A percentile compares a stretch with the other conserved stretches of the same genome.
These are phyloP conservation scores for Backusella tarrabulga DNA, from an alignment of 192 early-diverging fungal genomes.

Conservation along the genomic window DNA sequence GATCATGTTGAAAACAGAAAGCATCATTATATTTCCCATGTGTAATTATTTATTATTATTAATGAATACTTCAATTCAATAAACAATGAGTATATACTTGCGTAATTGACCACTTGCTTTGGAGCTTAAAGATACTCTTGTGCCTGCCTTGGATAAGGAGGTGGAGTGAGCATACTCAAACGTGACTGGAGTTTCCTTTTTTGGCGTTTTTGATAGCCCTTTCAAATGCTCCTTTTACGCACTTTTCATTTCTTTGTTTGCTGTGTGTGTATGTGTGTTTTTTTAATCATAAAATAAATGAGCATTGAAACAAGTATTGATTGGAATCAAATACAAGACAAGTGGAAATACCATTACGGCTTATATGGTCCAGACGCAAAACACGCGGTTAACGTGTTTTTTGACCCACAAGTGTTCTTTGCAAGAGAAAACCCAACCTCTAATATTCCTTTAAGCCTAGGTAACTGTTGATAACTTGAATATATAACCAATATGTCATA, in stretches of 20 bases:
- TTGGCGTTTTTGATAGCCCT: too few species aligned
- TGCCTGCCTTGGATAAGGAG: too few species aligned
- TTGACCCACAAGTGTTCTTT: conserved; percentile 8
- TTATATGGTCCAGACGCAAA: neutral
- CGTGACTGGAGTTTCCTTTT: too few species aligned
- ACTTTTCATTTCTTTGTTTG: neutral
- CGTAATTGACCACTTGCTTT: too few species aligned
- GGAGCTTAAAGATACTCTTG: too few species aligned
- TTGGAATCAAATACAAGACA: neutral
- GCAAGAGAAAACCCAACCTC: neutral
- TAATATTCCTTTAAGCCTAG: neutral
- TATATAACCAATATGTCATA: neutral
- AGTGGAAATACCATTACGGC: neutral
- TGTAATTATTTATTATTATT: too few species aligned
- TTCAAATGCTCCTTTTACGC: too few species aligned
- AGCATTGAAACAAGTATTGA: neutral
- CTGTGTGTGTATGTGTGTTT: neutral
- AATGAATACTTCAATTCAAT: too few species aligned
- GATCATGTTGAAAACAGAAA: too few species aligned
- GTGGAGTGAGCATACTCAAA: too few species aligned
- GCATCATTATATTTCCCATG: too few species aligned
- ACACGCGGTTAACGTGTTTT: conserved; percentile 1
- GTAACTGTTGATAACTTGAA: neutral
- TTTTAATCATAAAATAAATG: neutral
- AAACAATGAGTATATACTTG: too few species aligned